Evolutionary conservation across 1,139 yeast genomes (phyloP).

Genomic region (Taphrina populina): DNA sequence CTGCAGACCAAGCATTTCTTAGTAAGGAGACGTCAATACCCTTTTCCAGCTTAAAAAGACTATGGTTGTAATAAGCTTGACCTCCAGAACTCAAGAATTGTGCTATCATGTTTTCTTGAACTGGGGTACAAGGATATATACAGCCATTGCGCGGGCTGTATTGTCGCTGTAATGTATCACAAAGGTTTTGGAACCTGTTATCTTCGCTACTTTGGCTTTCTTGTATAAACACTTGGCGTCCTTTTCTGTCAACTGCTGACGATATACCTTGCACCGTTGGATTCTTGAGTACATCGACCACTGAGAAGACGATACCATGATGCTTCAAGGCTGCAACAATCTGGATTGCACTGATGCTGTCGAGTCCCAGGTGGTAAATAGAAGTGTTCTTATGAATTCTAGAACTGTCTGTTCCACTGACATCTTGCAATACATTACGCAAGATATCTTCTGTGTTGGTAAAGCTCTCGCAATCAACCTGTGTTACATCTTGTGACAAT

Average conservation of each 20-base stretch:
- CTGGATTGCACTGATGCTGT: conserved; percentile 40
- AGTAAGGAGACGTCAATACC: conserved; percentile 13
- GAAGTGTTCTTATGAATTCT: conserved; percentile 27
- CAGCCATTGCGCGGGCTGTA: not conserved
- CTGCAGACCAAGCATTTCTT: conserved; percentile 32
- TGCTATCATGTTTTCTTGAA: conserved; percentile 40
- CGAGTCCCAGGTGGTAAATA: conserved; percentile 39
- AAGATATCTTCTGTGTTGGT: conserved; percentile 8
- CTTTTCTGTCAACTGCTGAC: not conserved
- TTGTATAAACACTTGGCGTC: not conserved
- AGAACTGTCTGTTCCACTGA: conserved; percentile 33
- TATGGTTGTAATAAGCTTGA: conserved; percentile 38
- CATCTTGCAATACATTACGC: conserved; percentile 31
- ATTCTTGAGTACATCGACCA: conserved; percentile 36
- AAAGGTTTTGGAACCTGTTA: not conserved
- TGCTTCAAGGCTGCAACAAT: conserved; percentile 33
- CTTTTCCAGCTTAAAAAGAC: conserved; percentile 33
- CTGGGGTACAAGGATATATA: conserved; percentile 39
- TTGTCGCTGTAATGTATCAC: not conserved
- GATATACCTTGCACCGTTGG: conserved; percentile 33
- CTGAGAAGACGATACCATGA: conserved; percentile 23
- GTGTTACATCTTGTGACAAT: not conserved
- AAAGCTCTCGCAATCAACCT: not conserved
- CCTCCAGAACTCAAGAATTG: conserved; percentile 37
- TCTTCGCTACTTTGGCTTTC: not conserved